Base-by-base conservation (phyloP, 352 stramenopile genomes). In the Saprolegnia parasitica region DNA sequence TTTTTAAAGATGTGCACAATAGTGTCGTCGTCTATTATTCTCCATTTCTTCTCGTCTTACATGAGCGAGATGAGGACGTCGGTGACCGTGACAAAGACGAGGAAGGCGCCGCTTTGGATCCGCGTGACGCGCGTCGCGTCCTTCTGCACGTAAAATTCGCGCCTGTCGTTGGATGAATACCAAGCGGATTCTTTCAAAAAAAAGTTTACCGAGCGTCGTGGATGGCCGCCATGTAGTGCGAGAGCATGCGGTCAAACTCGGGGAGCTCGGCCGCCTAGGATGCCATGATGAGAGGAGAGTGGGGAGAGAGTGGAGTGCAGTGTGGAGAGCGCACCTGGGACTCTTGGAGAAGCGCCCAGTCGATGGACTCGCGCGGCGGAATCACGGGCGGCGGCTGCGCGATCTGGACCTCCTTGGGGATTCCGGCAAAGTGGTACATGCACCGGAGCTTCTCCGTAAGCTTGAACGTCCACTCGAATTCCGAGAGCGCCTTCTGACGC, bases 381-480 rank as follows among this genome's bases (percentile, higher is more conserved):
- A 49, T 49, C 23, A 67, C 58, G 11, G 58, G 58, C 42, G 58
- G 58, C 24, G 58, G 58, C 21, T 67, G 37, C 21, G 49, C 50
- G 21, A 56, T 55, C 45, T 56, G 49, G 40, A 55, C 58, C 32
- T 67, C 58, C 50, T 67, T 42, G 20, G 58, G 39, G 42, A 67
- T 55, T 13, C 58, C 58, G 13, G 58, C 58, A 42, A 67, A 67
- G 29, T 67, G 58, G 37, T 40, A 67, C 58, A 42, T 67, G 58
- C 58, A 67, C 13, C 58, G 58, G 42, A 67, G 49, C 40, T 67
- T 67, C 58, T 67, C 58, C 18, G 58, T 42, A 6, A 67, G 37
- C 50, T 67, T 67, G 18, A 67, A 37, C n/a, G 39, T 67, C 15
- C 21, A 55, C 40, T 67, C 58, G 42, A 40, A 67, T 21, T 67